Base-by-base conservation (phyloP, 495 filamentous ascomycete species). In the Hypoxylon intermedium region DNA sequence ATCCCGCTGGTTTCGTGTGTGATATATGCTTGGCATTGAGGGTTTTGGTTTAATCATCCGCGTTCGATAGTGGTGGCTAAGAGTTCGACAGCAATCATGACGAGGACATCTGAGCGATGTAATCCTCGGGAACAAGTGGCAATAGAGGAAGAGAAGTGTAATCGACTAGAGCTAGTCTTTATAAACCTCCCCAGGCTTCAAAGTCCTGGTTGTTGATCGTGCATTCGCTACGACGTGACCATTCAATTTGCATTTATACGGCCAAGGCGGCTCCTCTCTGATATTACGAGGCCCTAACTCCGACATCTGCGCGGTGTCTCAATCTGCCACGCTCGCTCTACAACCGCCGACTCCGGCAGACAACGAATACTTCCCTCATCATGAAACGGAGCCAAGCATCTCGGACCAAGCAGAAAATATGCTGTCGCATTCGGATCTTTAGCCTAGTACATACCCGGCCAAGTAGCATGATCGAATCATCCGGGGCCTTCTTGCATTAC, bases 361-460 rank as follows among this genome's bases (percentile, higher is more conserved):
- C 40, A 13, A 30, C n/a, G 21, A 41, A 21, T 20, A 9, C n/a
- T 33, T 41, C 46, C 36, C 34, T 63, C 53, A 48, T 18, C 40
- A 53, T 58, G 60, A 63, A 63, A 63, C 60, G 26, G 33, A 23
- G 52, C 53, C 53, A 63, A 53, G 47, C 53, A 63, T n/a, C 47
- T 63, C 53, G 60, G 53, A 53, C 58, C 53, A 41, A 48, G 60
- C 45, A 63, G 47, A 53, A 30, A 47, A 58, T 46, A 63, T 47
- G 42, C 54, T 33, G 60, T 63, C 60, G 49, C 53, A 63, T 63
- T 63, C 53, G 60, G 60, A 63, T 58, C 47, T 63, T 63, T 63
- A 63, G 60, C 60, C 60, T 63, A 58, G 48, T 56, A 63, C 34
- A 37, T 46, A 57, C 46, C 53, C 60, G 47, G 60, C 12, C 47